Conservation (phyloP, 495 filamentous ascomycete species). For the Aspergillus wentii region DNA sequence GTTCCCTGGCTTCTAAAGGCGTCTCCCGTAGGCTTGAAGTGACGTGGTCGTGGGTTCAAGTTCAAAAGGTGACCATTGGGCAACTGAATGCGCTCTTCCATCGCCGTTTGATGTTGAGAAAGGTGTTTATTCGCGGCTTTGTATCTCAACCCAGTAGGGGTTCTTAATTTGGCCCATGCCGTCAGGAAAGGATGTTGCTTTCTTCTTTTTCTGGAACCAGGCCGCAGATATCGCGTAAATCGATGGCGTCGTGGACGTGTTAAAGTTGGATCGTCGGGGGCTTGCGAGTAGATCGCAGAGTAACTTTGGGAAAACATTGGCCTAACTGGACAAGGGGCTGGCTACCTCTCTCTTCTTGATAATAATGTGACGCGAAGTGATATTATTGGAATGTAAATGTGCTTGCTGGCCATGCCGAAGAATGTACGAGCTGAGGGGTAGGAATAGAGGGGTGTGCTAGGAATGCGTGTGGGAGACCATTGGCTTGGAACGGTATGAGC, state of each 20-base stretch:
- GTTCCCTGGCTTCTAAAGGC: no score
- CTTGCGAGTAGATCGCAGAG: no score
- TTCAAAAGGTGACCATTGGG: conserved; percentile 33
- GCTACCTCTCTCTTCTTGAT: no score
- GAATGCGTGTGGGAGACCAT: conserved; percentile 18
- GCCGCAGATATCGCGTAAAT: no score
- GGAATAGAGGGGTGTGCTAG: conserved; percentile 4
- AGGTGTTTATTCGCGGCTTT: conserved; percentile 1
- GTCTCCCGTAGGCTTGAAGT: conserved; percentile 5
- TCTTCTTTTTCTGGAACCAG: no score
- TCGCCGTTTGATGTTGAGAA: conserved; percentile 15
- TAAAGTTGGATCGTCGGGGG: no score
- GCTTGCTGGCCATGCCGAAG: conserved; percentile 20
- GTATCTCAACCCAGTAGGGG: conserved; percentile 18
- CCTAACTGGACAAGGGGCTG: no score
- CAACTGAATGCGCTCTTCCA: conserved; percentile 22
- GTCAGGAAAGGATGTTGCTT: no score
- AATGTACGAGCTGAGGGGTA: conserved; percentile 26
- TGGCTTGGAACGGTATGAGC: conserved; percentile 19
- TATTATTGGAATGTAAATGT: conserved; percentile 31
- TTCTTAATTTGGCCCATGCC: no score
- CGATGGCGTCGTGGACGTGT: no score
- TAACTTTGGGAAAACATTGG: no score
- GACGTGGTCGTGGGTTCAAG: conserved; percentile 23
- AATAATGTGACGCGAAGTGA: no score